Percentiles rank a stretch among this genome's conserved stretches.
These are phyloP conservation scores for Hymenoscyphus fraxineus DNA, from an alignment of 2,329 filamentous ascomycete genomes.

Conservation along the genomic window DNA sequence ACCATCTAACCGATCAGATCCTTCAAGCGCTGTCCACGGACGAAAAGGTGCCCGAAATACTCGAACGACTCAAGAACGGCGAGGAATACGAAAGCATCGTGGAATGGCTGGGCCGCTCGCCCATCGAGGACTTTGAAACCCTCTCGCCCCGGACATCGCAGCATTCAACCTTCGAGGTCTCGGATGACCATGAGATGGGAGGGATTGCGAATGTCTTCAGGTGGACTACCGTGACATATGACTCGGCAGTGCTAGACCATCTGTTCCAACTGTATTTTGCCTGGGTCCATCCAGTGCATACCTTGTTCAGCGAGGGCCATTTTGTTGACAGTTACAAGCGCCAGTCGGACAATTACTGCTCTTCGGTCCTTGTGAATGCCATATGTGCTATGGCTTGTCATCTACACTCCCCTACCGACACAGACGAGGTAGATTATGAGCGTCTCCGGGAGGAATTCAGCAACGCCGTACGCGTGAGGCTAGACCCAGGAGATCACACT, in stretches of 20 bases:
- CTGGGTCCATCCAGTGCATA: constrained; percentile 37
- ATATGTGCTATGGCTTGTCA: constrained; percentile 36
- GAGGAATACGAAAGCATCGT: constrained; percentile 32
- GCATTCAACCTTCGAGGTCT: constrained; percentile 24
- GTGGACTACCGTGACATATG: constrained; percentile 33
- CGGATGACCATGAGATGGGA: constrained; percentile 28
- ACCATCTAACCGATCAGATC: constrained; percentile 32
- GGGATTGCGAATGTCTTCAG: constrained; percentile 10
- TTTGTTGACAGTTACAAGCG: constrained; percentile 30
- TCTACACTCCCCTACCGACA: constrained; percentile 24
- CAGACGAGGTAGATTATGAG: constrained; percentile 27
- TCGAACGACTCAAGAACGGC: constrained; percentile 31
- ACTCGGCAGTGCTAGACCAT: constrained; percentile 30
- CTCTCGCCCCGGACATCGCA: constrained; percentile 29
- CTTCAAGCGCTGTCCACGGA: constrained; percentile 30
- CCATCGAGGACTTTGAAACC: constrained; percentile 23
- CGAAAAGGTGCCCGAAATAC: constrained; percentile 31
- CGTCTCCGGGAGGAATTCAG: constrained; percentile 28
- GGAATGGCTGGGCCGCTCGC: constrained; percentile 28
- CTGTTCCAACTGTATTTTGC: constrained; percentile 36
- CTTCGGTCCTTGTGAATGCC: constrained; percentile 32
- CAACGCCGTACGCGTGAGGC: constrained; percentile 24
- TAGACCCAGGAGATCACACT: constrained; percentile 26
- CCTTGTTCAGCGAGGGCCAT: constrained; percentile 32
- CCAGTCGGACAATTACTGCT: constrained; percentile 29